Evolutionary conservation across 2,329 filamentous ascomycete species (phyloP).

Genomic region (Penicillium sp.): DNA sequence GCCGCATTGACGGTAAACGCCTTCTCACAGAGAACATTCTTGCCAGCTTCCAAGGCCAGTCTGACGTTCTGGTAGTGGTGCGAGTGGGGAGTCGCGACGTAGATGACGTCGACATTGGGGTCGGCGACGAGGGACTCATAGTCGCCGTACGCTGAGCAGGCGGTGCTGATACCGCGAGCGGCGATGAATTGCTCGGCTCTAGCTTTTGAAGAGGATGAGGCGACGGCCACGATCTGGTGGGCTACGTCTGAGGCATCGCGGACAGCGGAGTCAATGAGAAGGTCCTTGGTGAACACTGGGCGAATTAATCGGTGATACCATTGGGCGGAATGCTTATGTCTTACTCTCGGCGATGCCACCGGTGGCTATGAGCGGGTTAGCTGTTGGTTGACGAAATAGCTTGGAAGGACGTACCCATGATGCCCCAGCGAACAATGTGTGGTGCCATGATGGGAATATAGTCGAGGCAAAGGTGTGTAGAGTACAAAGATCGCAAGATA

Average conservation of each 20-base stretch:
- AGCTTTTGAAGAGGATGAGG: conserved; percentile 72
- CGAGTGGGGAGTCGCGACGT: conserved; percentile 86
- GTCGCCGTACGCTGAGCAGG: conserved; percentile 73
- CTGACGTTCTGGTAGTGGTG: conserved; percentile 92
- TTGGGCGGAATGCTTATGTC: conserved; percentile 4
- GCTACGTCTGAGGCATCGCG: conserved; percentile 72
- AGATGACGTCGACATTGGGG: conserved; percentile 78
- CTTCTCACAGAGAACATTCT: conserved; percentile 90
- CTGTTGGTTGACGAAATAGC: not conserved
- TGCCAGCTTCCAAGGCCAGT: conserved; percentile 79
- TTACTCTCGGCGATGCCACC: conserved; percentile 46
- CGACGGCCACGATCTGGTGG: conserved; percentile 77
- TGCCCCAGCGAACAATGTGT: conserved; percentile 46
- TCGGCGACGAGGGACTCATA: conserved; percentile 82
- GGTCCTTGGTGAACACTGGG: conserved; percentile 70
- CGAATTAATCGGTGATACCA: not conserved
- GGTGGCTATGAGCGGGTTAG: conserved; percentile 40
- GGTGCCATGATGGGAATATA: conserved; percentile 29
- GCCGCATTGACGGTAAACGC: conserved; percentile 81
- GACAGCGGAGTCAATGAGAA: conserved; percentile 70
- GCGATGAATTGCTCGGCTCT: conserved; percentile 73
- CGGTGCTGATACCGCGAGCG: conserved; percentile 67
- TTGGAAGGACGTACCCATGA: conserved; percentile 37
- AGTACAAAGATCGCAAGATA: too few relatives aligned
- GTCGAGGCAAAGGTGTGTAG: not conserved